Evolutionary conservation across 805 yeast genomes (phyloP).

Genomic region (Ogataea zsoltii): DNA sequence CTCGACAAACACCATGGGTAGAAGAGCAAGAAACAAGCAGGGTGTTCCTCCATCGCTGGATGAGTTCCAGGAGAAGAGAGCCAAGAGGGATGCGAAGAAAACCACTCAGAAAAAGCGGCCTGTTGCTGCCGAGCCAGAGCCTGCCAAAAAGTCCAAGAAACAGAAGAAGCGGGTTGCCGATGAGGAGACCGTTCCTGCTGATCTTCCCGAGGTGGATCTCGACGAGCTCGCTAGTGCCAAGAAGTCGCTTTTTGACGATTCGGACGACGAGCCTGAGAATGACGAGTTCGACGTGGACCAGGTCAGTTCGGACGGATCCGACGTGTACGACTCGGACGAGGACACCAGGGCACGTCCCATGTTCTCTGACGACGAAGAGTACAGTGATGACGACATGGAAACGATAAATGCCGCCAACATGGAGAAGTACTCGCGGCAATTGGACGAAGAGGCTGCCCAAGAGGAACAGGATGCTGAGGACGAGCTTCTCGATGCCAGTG

Average conservation of each 20-base stretch:
- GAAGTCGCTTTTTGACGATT: conserved; percentile 75
- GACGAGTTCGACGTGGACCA: conserved; percentile 43
- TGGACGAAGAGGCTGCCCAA: conserved; percentile 59
- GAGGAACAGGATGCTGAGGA: conserved; percentile 65
- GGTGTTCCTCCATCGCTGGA: conserved; percentile 89
- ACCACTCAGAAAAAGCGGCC: conserved; percentile 27
- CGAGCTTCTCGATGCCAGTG: conserved; percentile 59
- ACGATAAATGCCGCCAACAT: conserved; percentile 76
- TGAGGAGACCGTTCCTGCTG: conserved; percentile 44
- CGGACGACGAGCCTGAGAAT: conserved; percentile 59
- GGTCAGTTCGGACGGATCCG: conserved; percentile 35
- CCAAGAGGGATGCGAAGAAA: conserved; percentile 41
- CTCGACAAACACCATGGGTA: conserved; percentile 61
- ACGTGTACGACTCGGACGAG: conserved; percentile 63
- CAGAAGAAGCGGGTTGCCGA: conserved; percentile 29
- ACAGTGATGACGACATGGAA: conserved; percentile 64
- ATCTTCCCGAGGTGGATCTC: conserved; percentile 63
- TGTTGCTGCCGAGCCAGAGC: conserved; percentile 27
- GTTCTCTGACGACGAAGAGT: conserved; percentile 81
- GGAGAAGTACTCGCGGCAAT: conserved; percentile 71
- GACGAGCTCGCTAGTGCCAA: conserved; percentile 70
- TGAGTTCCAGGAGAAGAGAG: conserved; percentile 58
- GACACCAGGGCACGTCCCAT: conserved; percentile 62
- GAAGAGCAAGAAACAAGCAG: conserved; percentile 91
- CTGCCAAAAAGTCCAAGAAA: conserved; percentile 27